Conservation (phyloP, 148 eudicot species). For the Fagopyrum homotropicum region DNA sequence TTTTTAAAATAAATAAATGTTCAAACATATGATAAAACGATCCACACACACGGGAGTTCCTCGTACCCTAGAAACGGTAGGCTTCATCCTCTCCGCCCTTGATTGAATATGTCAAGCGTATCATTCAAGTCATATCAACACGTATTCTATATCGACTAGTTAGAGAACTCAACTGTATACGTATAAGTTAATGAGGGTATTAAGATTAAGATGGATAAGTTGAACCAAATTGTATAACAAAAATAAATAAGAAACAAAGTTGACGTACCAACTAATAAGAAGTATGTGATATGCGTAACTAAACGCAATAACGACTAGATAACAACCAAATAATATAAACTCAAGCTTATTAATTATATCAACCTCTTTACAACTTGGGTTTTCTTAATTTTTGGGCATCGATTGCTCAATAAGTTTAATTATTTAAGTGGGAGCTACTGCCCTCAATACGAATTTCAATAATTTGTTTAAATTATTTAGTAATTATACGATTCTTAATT, state of each 20-base stretch:
- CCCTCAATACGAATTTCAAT: not conserved
- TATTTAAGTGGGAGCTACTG: not conserved
- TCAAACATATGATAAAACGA: too few relatives aligned
- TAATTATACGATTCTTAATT: not conserved
- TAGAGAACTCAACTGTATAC: too few relatives aligned
- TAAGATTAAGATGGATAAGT: not conserved
- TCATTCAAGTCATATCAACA: too few relatives aligned
- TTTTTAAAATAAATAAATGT: too few relatives aligned
- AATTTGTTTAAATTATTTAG: not conserved
- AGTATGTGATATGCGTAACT: not conserved
- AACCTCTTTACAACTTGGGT: not conserved
- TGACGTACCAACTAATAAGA: not conserved
- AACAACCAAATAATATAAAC: not conserved
- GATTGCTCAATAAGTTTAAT: not conserved
- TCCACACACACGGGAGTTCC: too few relatives aligned
- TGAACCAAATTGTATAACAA: not conserved
- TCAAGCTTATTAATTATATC: not conserved
- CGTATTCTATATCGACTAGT: too few relatives aligned
- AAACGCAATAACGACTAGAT: constrained; percentile 6
- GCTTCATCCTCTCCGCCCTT: too few relatives aligned
- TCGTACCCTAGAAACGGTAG: too few relatives aligned
- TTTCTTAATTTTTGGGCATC: not conserved
- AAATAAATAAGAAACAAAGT: not conserved
- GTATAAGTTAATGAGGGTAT: too few relatives aligned
- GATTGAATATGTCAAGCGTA: too few relatives aligned